These are phyloP conservation scores for Candida ipomoeae DNA, from an alignment of 805 yeast species.

Conservation along the genomic window DNA sequence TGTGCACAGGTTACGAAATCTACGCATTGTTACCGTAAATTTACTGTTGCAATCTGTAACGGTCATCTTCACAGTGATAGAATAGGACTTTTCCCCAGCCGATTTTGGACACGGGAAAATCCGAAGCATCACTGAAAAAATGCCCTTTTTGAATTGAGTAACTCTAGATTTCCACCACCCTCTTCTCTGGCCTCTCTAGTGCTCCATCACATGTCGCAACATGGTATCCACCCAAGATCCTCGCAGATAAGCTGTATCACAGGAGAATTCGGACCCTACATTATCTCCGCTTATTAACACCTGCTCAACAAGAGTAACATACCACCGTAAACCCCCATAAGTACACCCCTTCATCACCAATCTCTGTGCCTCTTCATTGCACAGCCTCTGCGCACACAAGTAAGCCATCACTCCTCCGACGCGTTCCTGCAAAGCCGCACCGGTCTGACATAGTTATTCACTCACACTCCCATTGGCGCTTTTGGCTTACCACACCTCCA, in stretches of 20 bases:
- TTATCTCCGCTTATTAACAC: background rate
- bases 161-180: too few relatives aligned
- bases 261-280: background rate
- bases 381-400: background rate
- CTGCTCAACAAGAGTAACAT: background rate
- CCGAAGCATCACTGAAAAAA: too few relatives aligned
- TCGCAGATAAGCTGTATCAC: background rate
- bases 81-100: too few relatives aligned
- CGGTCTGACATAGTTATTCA: background rate
- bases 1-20: too few relatives aligned
- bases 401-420: background rate
- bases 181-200: too few relatives aligned
- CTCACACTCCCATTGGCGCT: background rate
- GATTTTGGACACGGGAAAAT: too few relatives aligned
- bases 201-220: background rate
- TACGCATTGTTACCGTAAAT: too few relatives aligned
- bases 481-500: background rate
- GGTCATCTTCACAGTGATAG: too few relatives aligned
- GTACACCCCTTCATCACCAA: background rate
- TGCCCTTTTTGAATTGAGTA: too few relatives aligned
- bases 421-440: constrained; percentile 4
- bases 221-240: background rate
- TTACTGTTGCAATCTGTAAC: too few relatives aligned
- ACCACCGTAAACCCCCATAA: background rate
- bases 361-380: background rate